Percentiles rank a stretch among this genome's conserved stretches.
Evolutionary conservation across 1,284 basidiomycete species (phyloP).

Genomic region (Ustilago cynodontis): DNA sequence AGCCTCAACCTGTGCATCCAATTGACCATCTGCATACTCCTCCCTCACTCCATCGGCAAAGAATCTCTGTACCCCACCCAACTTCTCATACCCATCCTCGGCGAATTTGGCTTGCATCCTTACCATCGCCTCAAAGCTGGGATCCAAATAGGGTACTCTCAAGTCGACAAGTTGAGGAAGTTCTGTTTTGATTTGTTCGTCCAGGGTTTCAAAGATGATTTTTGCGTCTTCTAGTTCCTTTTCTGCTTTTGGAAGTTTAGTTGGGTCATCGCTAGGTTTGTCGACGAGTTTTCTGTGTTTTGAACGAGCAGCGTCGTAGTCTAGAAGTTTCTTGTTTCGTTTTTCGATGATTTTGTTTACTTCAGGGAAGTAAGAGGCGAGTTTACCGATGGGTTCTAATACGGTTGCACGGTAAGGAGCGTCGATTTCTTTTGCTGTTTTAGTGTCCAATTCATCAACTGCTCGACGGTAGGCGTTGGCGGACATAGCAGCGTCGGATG

Average conservation of each 20-base stretch:
- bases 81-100: constrained; percentile 97
- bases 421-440: constrained; percentile 88
- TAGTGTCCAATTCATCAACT: constrained; percentile 91
- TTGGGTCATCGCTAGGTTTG: constrained; percentile 93
- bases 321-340: constrained; percentile 96
- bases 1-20: constrained; percentile 94
- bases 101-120: constrained; percentile 97
- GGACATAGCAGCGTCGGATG: constrained; percentile 85
- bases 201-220: constrained; percentile 91
- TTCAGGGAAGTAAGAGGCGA: constrained; percentile 93
- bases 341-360: constrained; percentile 95
- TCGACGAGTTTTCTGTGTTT: constrained; percentile 81
- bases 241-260: constrained; percentile 90
- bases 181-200: constrained; percentile 90
- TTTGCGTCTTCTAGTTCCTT: constrained; percentile 93
- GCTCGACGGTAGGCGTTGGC: constrained; percentile 95
- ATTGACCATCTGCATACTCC: constrained; percentile 94
- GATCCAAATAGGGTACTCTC: constrained; percentile 96
- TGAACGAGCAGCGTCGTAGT: constrained; percentile 92
- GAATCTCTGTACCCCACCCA: constrained; percentile 93
- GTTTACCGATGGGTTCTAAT: constrained; percentile 90
- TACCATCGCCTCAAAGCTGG: constrained; percentile 95
- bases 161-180: constrained; percentile 93
- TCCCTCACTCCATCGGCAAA: constrained; percentile 67
- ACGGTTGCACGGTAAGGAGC: constrained; percentile 93